A percentile compares a stretch with the other conserved stretches of the same genome.
Evolutionary conservation across 345 rosid genomes (phyloP).

Genomic region (Raphanus sativus): DNA sequence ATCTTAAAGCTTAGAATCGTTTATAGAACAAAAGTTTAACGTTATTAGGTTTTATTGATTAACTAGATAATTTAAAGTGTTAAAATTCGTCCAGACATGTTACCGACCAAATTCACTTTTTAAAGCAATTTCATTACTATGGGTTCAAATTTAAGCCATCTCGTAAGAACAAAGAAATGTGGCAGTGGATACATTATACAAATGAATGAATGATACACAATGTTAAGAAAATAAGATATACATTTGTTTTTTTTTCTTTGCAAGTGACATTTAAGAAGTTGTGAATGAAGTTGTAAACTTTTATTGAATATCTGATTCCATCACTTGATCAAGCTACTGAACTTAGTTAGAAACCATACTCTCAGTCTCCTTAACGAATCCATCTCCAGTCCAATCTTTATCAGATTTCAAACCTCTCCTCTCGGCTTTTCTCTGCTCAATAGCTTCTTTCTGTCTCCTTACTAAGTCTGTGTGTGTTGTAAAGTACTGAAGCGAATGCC

Average conservation of each 20-base stretch:
- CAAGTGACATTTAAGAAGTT: conserved; percentile 6
- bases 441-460: conserved; percentile 77
- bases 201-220: background rate
- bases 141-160: background rate
- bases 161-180: conserved; percentile 8
- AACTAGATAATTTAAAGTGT: background rate
- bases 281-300: background rate
- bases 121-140: background rate
- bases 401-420: conserved; percentile 82
- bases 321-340: conserved; percentile 22
- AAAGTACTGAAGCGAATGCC: conserved; percentile 82
- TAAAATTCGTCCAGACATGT: background rate
- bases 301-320: background rate
- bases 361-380: conserved; percentile 86
- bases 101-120: background rate
- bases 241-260: background rate
- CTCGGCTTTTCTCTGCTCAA: conserved; percentile 68
- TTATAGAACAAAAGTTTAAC: background rate
- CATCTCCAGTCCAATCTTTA: conserved; percentile 98
- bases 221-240: background rate
- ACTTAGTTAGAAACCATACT: conserved; percentile 92
- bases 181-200: background rate
- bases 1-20: background rate
- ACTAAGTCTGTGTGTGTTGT: conserved; percentile 90
- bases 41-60: background rate